A percentile compares a stretch with the other conserved stretches of the same genome.
Evolutionary conservation across 495 filamentous ascomycete species (phyloP).

Genomic region (Penicillium pulvis): DNA sequence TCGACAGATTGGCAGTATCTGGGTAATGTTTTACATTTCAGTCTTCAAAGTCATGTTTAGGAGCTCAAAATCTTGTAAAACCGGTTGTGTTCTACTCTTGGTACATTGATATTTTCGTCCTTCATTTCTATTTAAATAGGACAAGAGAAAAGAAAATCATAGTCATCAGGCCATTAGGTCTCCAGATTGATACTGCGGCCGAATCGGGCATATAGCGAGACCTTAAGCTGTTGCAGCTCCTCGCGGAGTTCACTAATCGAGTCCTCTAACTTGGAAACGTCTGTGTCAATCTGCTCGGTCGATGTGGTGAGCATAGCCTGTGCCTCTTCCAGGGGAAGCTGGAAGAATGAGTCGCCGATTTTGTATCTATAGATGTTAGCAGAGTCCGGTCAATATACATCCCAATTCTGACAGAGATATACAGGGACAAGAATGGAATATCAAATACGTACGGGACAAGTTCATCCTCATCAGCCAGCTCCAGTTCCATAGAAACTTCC

Average conservation of each 20-base stretch:
- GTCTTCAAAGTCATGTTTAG: neutral
- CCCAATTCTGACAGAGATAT: neutral
- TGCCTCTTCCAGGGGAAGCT: conserved; percentile 77
- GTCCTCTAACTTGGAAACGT: conserved; percentile 75
- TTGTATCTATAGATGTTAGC: conserved; percentile 71
- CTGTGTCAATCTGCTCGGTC: conserved; percentile 69
- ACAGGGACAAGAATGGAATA: neutral
- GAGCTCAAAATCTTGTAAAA: neutral
- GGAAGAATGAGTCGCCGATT: conserved; percentile 93
- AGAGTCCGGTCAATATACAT: neutral
- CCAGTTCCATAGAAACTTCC: conserved; percentile 86
- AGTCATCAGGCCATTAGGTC: conserved; percentile 50
- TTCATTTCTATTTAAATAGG: neutral
- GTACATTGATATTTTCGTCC: neutral
- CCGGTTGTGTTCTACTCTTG: neutral
- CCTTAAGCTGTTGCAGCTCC: conserved; percentile 85
- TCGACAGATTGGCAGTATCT: conserved; percentile 7
- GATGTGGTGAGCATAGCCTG: conserved; percentile 78
- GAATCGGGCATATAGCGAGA: conserved; percentile 89
- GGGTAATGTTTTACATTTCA: neutral
- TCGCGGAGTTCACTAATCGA: conserved; percentile 72
- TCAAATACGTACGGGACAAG: conserved; percentile 70
- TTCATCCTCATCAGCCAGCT: conserved; percentile 94
- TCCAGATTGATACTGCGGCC: conserved; percentile 95
- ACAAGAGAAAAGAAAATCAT: conserved; percentile 1